phyloP scores from a whole-genome alignment of 257 asterid species.

The Perilla frutescens region DNA sequence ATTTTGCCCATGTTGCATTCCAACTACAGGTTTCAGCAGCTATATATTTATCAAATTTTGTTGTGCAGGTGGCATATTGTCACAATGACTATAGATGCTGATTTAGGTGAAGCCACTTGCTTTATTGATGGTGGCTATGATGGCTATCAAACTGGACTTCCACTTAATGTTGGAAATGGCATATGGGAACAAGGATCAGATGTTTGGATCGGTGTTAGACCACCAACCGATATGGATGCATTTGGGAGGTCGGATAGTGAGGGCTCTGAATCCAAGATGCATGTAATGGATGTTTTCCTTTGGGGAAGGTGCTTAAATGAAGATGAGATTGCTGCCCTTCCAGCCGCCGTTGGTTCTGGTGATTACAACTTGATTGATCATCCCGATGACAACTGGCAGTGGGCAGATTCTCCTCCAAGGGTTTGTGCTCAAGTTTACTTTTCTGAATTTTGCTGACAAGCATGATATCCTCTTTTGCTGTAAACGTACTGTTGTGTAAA shows the following conservation, averaged over 20 bases:
- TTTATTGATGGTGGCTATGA: slow-evolving; percentile 93
- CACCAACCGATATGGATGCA: slow-evolving; percentile 93
- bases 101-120: slow-evolving; percentile 96
- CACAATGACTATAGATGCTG: slow-evolving; percentile 88
- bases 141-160: slow-evolving; percentile 88
- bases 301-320: slow-evolving; percentile 98
- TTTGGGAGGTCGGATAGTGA: slow-evolving; percentile 99
- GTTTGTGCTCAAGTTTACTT: slow-evolving; percentile 48
- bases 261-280: slow-evolving; percentile 95
- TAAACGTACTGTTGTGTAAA: slow-evolving; percentile 24
- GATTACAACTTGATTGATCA: slow-evolving; percentile 74
- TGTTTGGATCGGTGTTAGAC: slow-evolving; percentile 89
- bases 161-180: slow-evolving; percentile 74
- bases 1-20: neutral
- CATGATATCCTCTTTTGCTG: neutral
- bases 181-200: slow-evolving; percentile 96
- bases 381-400: slow-evolving; percentile 95
- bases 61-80: slow-evolving; percentile 94
- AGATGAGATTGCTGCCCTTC: slow-evolving; percentile 89
- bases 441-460: neutral
- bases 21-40: slow-evolving; percentile 12
- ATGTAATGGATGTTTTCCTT: slow-evolving; percentile 92
- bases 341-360: slow-evolving; percentile 76
- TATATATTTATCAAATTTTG: slow-evolving; percentile 17
- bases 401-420: slow-evolving; percentile 99